These are phyloP conservation scores for Penicillium psychrosexuale DNA, from an alignment of 2,329 filamentous ascomycete genomes.

Conservation along the genomic window DNA sequence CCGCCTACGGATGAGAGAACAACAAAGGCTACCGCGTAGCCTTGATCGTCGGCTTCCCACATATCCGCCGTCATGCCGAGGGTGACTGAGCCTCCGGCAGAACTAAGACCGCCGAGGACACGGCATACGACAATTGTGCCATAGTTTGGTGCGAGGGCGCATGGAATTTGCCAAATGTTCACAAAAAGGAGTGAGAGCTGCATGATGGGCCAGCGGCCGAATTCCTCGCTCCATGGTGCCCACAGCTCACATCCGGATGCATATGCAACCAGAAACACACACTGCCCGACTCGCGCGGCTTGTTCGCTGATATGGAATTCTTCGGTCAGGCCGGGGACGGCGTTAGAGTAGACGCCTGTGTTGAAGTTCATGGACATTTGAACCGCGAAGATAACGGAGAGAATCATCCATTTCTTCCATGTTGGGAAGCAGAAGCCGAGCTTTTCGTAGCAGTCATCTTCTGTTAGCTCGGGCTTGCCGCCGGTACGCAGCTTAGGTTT, in stretches of 20 bases:
- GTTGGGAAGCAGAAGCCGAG: constrained; percentile 59
- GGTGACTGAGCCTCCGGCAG: constrained; percentile 69
- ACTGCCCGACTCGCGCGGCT: constrained; percentile 67
- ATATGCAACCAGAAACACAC: constrained; percentile 74
- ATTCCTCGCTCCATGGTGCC: constrained; percentile 82
- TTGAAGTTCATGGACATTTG: constrained; percentile 80
- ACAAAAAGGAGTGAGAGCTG: constrained; percentile 70
- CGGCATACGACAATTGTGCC: constrained; percentile 65
- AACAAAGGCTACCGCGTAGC: constrained; percentile 71
- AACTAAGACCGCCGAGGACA: constrained; percentile 65
- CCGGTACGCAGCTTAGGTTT: constrained; percentile 9
- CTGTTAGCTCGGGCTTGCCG: constrained; percentile 36
- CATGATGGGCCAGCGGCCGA: constrained; percentile 73
- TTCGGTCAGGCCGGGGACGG: constrained; percentile 61
- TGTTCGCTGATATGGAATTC: constrained; percentile 67
- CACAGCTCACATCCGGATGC: constrained; percentile 84
- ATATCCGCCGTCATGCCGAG: constrained; percentile 73
- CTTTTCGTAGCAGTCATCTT: constrained; percentile 60
- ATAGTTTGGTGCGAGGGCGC: constrained; percentile 70
- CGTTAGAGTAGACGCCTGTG: constrained; percentile 69
- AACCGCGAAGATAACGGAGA: constrained; percentile 67
- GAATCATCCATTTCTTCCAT: constrained; percentile 69
- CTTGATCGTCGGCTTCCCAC: constrained; percentile 67
- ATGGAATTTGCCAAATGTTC: constrained; percentile 73
- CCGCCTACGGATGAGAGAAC: constrained; percentile 77